phyloP scores from a whole-genome alignment of 257 asterid species.

The Haberlea rhodopensis region DNA sequence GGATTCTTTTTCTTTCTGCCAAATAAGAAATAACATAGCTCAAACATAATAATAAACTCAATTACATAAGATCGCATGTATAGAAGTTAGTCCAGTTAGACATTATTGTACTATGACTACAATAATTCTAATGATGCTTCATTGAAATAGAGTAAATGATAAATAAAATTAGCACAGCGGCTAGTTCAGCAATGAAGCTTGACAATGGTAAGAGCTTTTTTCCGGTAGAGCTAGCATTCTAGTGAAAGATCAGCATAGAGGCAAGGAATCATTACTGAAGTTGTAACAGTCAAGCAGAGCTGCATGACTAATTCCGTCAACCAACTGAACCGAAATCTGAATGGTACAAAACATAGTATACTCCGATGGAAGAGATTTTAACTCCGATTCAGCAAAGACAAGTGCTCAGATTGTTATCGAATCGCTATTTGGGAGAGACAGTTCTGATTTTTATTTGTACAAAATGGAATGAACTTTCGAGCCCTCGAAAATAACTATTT shows the following conservation, averaged over 20 bases:
- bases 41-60: background rate
- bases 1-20: conserved; percentile 61
- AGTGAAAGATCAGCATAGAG: background rate
- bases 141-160: background rate
- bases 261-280: background rate
- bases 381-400: background rate
- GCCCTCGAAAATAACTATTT: too few species aligned
- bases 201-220: background rate
- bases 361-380: too few species aligned
- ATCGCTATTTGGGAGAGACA: background rate
- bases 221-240: background rate
- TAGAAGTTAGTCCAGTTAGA: background rate
- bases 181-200: background rate
- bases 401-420: background rate
- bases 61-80: background rate
- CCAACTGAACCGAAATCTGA: too few species aligned
- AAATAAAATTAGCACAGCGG: background rate
- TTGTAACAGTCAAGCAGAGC: too few species aligned
- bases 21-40: background rate
- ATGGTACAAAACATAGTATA: background rate
- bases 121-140: background rate
- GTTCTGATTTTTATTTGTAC: too few species aligned
- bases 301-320: too few species aligned
- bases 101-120: background rate
- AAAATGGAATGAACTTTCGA: background rate